phyloP scores from a whole-genome alignment of 2,329 filamentous ascomycete genomes.

The Hypoxylon sp. region DNA sequence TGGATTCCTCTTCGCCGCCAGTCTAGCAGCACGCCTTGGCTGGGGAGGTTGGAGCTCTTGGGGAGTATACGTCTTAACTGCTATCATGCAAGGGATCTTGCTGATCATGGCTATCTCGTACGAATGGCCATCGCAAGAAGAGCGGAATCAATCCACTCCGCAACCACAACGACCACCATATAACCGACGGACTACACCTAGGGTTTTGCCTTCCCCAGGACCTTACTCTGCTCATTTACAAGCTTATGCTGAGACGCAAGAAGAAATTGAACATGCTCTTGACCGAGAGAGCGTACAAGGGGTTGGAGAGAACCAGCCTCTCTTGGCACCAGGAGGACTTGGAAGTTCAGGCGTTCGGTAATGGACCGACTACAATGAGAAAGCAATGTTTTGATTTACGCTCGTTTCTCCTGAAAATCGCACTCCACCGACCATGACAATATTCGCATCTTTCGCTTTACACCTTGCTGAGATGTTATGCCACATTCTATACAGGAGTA shows the following conservation, averaged over 20 bases:
- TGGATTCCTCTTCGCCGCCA: slow-evolving; percentile 89
- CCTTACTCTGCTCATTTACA: slow-evolving; percentile 56
- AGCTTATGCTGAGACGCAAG: slow-evolving; percentile 55
- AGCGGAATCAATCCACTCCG: slow-evolving; percentile 38
- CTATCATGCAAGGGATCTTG: slow-evolving; percentile 84
- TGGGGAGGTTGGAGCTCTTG: slow-evolving; percentile 93
- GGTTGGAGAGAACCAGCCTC: slow-evolving; percentile 55
- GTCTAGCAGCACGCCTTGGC: slow-evolving; percentile 84
- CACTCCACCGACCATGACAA: slow-evolving; percentile 17
- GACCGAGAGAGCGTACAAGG: slow-evolving; percentile 56
- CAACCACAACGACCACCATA: slow-evolving; percentile 50
- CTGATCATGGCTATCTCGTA: slow-evolving; percentile 86
- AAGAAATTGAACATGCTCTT: slow-evolving; percentile 55
- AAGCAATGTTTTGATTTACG: slow-evolving; percentile 7
- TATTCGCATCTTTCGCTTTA: slow-evolving; percentile 21
- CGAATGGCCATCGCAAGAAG: slow-evolving; percentile 60
- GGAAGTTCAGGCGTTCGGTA: slow-evolving; percentile 54
- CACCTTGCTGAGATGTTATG: slow-evolving; percentile 12
- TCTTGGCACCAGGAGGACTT: slow-evolving; percentile 54
- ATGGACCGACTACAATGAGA: neutral
- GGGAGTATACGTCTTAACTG: slow-evolving; percentile 91
- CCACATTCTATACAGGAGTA: slow-evolving; percentile 9
- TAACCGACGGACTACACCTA: slow-evolving; percentile 54
- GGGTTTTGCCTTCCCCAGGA: slow-evolving; percentile 53
- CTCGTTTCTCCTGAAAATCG: slow-evolving; percentile 24